Base-by-base conservation (phyloP, 495 filamentous ascomycete species). In the Lindgomyces ingoldianus region DNA sequence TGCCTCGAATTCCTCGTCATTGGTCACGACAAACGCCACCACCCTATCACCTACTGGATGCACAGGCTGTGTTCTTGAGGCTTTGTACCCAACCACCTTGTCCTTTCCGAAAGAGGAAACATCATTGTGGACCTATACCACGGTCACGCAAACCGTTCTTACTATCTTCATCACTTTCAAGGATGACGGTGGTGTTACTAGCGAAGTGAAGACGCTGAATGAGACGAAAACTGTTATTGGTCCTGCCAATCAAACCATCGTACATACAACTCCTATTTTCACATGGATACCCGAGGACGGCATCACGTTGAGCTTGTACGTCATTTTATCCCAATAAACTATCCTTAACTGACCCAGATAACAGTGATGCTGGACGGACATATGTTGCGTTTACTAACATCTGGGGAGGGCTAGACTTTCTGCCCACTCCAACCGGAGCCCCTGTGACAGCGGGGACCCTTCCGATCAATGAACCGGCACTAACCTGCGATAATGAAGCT, bases 1-100 rank as follows among this genome's bases (percentile, higher is more conserved):
- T 24, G 18, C 48, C 16, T 50, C 36, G 10, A 64, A 62, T 42
- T 42, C 26, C 9, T 60, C 63, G 19, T 53, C 57, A 1, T 30
- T 26, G 0, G 22, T 44, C 12, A 36, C 49, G 14, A 41, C 46
- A 49, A 68, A 53, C 36, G 39, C 39, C 12, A 39, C 65, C 12
- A 59, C 46, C 27, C 10, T 25, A 51, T 18, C 60, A 21, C 19
- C 42, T 54, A 25, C 60, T 26, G 44, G 27, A 46, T 70, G 67
- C 44, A 63, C 62, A 16, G 67, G 67, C 18, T 70, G 67, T 42
- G 58, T 66, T 3, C 58, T 70, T 1, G 62, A 65, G 33, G 67
- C 67, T 4, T 49, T 44, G 12, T 25, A 36, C 12, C 67, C 62
- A 2, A 42, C 42, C 29, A 70, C 67, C 3, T 46, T 53, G n/a